phyloP scores from a whole-genome alignment of 148 eudicot genomes.

The Rhododendron griersonianum region DNA sequence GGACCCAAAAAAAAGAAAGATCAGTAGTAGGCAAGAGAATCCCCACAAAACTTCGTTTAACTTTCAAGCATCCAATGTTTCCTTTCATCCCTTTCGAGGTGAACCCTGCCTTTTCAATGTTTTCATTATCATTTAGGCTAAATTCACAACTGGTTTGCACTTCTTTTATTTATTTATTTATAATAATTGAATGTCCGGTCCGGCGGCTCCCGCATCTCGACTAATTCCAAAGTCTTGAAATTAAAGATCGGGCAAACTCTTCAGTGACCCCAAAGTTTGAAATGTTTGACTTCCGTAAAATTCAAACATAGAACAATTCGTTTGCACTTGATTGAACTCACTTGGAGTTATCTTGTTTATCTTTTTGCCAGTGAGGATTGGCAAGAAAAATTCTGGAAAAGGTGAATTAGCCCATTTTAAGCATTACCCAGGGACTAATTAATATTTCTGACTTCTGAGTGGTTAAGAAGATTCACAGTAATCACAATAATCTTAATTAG shows the following conservation, averaged over 20 bases:
- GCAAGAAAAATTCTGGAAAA: too few species aligned
- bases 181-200: too few species aligned
- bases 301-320: too few species aligned
- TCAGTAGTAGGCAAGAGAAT: conserved; percentile 41
- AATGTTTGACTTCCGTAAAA: not conserved
- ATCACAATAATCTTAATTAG: not conserved
- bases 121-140: not conserved
- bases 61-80: conserved; percentile 70
- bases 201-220: too few species aligned
- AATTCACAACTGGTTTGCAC: not conserved
- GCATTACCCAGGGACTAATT: too few species aligned
- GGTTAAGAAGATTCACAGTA: not conserved
- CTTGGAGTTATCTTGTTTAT: too few species aligned
- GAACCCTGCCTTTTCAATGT: not conserved
- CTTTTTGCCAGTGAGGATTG: too few species aligned
- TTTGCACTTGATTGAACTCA: too few species aligned
- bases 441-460: too few species aligned
- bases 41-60: conserved; percentile 45
- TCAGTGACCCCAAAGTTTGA: not conserved
- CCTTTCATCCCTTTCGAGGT: conserved; percentile 70
- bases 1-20: not conserved
- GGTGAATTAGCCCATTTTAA: too few species aligned
- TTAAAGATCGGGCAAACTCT: not conserved
- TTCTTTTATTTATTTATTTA: too few species aligned
- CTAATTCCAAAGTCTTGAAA: too few species aligned